A percentile compares a stretch with the other conserved stretches of the same genome.
Evolutionary conservation across 768 basidiomycete species (phyloP).

Genomic region (Kwoniella dejecticola): DNA sequence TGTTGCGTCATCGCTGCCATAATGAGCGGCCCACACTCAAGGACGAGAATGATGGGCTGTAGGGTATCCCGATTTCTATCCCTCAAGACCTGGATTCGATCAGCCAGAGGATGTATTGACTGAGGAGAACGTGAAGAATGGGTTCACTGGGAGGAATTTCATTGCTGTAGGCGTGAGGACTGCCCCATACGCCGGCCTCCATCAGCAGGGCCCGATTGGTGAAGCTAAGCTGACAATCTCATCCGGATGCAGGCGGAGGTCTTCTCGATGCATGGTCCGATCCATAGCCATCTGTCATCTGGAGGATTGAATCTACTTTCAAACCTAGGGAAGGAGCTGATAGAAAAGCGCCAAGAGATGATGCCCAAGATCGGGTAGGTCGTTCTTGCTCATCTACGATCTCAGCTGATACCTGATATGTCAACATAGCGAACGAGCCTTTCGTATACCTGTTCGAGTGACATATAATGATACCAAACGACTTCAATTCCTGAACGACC

Average conservation of each 20-base stretch:
- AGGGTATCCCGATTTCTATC: slow-evolving; percentile 54
- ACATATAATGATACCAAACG: slow-evolving; percentile 51
- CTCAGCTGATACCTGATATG: background rate
- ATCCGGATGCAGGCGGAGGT: slow-evolving; percentile 34
- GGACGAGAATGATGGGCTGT: no score
- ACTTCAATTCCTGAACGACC: slow-evolving; percentile 44
- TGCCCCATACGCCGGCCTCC: background rate
- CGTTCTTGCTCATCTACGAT: background rate
- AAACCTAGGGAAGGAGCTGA: slow-evolving; percentile 37
- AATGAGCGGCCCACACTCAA: no score
- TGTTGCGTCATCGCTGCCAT: slow-evolving; percentile 8
- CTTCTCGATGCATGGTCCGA: slow-evolving; percentile 52
- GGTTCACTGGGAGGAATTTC: slow-evolving; percentile 41
- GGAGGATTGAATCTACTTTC: slow-evolving; percentile 43
- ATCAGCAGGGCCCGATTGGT: background rate
- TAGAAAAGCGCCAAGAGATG: slow-evolving; percentile 42
- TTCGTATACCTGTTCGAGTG: slow-evolving; percentile 47
- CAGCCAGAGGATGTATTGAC: slow-evolving; percentile 54
- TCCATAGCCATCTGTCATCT: slow-evolving; percentile 37
- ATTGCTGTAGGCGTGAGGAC: slow-evolving; percentile 35
- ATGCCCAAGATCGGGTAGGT: slow-evolving; percentile 47
- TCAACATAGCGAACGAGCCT: slow-evolving; percentile 40
- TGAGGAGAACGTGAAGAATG: slow-evolving; percentile 52
- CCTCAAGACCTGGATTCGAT: slow-evolving; percentile 50
- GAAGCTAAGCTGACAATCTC: background rate